Evolutionary conservation across 78 protist species (phyloP), one percentile per base, ranked within the genome.

Genomic region (Dictyostelium purpureum): DNA sequence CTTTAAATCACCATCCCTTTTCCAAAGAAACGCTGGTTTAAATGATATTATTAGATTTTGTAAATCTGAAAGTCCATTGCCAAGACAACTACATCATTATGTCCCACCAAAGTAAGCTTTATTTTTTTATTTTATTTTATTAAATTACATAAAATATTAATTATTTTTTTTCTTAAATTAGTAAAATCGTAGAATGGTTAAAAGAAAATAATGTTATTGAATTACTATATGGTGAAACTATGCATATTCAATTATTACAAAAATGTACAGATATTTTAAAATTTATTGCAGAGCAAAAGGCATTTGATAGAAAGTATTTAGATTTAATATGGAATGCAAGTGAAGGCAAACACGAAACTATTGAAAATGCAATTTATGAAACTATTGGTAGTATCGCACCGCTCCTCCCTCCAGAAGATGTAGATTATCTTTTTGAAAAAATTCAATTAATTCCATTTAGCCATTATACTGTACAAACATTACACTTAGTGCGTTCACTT

Each of bases 271-370:
- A 94, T 67, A 54, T 94, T 33, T 85, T 89, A 47, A 40, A 81
- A 35, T 94, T 89, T 76, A 33, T 88, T 24, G 82, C 87, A 26
- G 54, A 33, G 26, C 71, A 59, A 52, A 71, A 47, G 56, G 52
- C 73, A 37, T 47, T 94, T 47, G 74, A 67, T 51, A 26, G 79
- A 42, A 79, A 78, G 80, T 75, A 88, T 67, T 76, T 94, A n/a
- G 94, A 79, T 61, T 37, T 94, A 18, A 73, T 94, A 21, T 94
- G 96, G 96, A 45, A 35, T 33, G 91, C 92, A 7, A 38, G 88
- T 24, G 77, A 66, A 43, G 93, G 89, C 57, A 93, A 93, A 83
- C 96, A 94, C 52, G 96, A 94, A 78, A 47, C 79, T 6, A 88
- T 94, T 43, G 69, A 49, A 26, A 79, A 80, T 66, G 90, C 77